Evolutionary conservation across 176 grass and related monocot genomes (phyloP).

Genomic region (maize (Zea mays)): DNA sequence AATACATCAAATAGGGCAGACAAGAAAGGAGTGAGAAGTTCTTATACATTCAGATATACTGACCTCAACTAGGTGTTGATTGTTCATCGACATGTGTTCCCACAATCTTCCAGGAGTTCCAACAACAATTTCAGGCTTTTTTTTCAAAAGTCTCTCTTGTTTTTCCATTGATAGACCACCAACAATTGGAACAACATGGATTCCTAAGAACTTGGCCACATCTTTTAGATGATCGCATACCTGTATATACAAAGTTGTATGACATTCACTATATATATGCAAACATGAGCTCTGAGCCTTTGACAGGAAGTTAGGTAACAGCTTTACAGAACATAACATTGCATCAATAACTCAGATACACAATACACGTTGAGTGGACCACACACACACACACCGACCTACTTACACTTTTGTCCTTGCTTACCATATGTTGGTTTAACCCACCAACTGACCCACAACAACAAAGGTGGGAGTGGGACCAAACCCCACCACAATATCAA

Average conservation of each 20-base stretch:
- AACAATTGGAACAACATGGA: conserved; percentile 77
- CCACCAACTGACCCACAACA: not conserved
- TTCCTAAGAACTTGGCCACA: conserved; percentile 69
- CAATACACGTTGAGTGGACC: not conserved
- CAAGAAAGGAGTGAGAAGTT: conserved; percentile 1
- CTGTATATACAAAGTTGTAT: conserved; percentile 40
- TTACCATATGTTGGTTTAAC: not conserved
- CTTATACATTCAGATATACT: conserved; percentile 25
- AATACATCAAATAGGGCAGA: not conserved
- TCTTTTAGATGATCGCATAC: conserved; percentile 88
- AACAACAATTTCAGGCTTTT: conserved; percentile 85
- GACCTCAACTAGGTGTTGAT: conserved; percentile 80
- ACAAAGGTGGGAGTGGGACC: not conserved
- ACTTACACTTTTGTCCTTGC: not conserved
- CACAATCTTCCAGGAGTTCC: conserved; percentile 93
- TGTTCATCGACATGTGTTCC: conserved; percentile 83
- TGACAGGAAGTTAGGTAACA: not conserved
- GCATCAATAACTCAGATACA: not conserved
- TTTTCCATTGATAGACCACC: conserved; percentile 93
- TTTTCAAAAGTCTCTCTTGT: conserved; percentile 83
- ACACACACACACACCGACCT: not conserved
- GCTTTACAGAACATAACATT: not conserved
- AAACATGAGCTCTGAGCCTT: not conserved
- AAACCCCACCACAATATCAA: not conserved
- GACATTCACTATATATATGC: not conserved